Evolutionary conservation across 208 protist genomes (phyloP), one percentile per base, ranked within the genome.

Genomic region (Trypanosomatidae sp.): DNA sequence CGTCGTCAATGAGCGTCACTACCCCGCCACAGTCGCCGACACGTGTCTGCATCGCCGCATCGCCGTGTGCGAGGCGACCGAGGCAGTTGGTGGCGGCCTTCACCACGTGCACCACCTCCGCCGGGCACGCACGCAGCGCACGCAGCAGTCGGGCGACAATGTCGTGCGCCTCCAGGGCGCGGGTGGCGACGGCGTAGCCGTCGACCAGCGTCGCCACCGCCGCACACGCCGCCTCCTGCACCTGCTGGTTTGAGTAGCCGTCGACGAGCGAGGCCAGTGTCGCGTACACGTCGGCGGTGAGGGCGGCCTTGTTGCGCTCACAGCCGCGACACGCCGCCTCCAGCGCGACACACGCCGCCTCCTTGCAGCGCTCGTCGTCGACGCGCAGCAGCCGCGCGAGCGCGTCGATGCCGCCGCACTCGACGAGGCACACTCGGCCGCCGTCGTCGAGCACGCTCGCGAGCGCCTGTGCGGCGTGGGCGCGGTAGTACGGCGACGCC

Each of bases 361-460:
- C 80, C 64, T 94, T 94, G 50, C 85, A 88, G 4, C 81, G 80
- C 61, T 94, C 80, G 55, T 94, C 85, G 57, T 84, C 77, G 26
- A 88, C 72, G 16, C 66, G 66, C 28, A 94, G 63, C 24, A 94
- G 66, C 18, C 64, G 49, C 21, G 63, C 76, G 16, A 94, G 56
- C 10, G 76, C 77, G 44, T 80, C 60, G 10, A 93, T 50, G 45
- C 85, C 85, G 28, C 66, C 80, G 35, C 82, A 55, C 13, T 64
- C 43, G 22, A 59, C 51, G 46, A 91, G 73, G 26, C 67, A 22
- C 11, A 71, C 74, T 1, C 80, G 57, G n/a, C 85, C 85, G 8
- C 45, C 47, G 33, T 93, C 80, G 61, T 93, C 85, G 28, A 94
- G 73, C 2, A 89, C 85, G 40, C 73, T 88, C 25, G 81, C 78